Base-by-base conservation (phyloP, 2,329 filamentous ascomycete species). In the Fusarium veterinarium region DNA sequence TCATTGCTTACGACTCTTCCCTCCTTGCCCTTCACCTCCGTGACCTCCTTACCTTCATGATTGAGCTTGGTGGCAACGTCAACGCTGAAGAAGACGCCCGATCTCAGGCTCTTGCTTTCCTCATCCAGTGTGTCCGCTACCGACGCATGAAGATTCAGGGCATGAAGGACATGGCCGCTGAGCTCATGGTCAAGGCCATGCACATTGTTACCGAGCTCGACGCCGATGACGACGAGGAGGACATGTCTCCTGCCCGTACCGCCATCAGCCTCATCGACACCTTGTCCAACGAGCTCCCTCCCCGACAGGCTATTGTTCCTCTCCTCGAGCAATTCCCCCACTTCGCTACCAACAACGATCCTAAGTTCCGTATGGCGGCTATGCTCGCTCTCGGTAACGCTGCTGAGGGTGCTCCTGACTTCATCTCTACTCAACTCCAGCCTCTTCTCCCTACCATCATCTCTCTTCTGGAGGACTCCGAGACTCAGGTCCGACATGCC, bases 381-480 rank as follows among this genome's bases (percentile, higher is more conserved):
- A 96, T 98, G 79, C 88, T 98, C 71, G 92, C 95, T 53, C 89
- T 99, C 9, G 95, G 95, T 67, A 97, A 95, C 86, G 95, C 94
- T 76, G 95, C 97, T 59, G 96, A 98, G 86, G 96, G 96, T 76
- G 95, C 96, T 35, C 96, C 96, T 20, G 96, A 99, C 82, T 99
- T 98, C 83, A 95, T 98, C 79, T 94, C 94, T 72, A 97, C 95
- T 25, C 96, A 99, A 83, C 90, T 98, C 71, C 88, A 92, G 78
- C 89, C 92, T 74, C 92, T 98, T 74, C 90, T 98, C 81, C 96
- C 96, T 53, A 88, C 93, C 76, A 91, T 98, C 66, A 87, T 98
- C 64, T 91, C 90, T 78, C 88, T 98, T 13, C 90, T 99, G 42
- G 88, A 94, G 79, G 96, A 99, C 80, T 86, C 89, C n/a, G 93